Percentiles rank a stretch among this genome's conserved stretches.
These are phyloP conservation scores for Eruca vesicaria DNA, from an alignment of 441 rosid genomes.

Conservation along the genomic window DNA sequence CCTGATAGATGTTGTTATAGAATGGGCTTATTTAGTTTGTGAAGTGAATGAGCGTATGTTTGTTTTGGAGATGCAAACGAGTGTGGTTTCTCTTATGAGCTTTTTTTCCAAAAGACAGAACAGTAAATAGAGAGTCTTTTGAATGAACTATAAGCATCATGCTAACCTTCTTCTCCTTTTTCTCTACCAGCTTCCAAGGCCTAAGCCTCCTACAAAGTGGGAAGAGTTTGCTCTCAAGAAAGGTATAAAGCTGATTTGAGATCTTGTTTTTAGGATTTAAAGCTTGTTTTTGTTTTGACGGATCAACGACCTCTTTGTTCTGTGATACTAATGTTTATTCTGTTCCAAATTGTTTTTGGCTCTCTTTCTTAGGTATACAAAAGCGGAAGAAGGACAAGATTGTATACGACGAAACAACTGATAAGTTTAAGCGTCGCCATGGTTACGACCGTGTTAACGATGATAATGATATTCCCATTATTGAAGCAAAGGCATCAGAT, in stretches of 20 bases:
- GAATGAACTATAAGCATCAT: neutral
- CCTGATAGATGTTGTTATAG: neutral
- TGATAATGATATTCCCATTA: slow-evolving; percentile 80
- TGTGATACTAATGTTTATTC: neutral
- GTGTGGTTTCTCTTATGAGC: no score
- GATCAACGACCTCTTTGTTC: neutral
- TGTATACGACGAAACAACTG: slow-evolving; percentile 82
- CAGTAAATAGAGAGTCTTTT: no score
- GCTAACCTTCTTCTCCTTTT: neutral
- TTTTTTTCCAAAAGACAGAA: no score
- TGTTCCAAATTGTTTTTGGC: neutral
- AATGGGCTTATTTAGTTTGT: no score
- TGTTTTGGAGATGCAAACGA: no score
- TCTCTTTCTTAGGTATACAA: slow-evolving; percentile 66
- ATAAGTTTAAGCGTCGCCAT: slow-evolving; percentile 78
- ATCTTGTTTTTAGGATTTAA: neutral
- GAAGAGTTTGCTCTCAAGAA: slow-evolving; percentile 41
- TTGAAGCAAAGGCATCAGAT: slow-evolving; percentile 86
- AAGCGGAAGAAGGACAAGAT: slow-evolving; percentile 83
- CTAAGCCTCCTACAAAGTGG: slow-evolving; percentile 42
- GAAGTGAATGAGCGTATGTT: no score
- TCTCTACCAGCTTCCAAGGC: slow-evolving; percentile 32
- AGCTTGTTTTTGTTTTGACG: neutral
- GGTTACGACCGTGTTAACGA: slow-evolving; percentile 94
- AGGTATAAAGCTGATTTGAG: slow-evolving; percentile 41